Evolutionary conservation across 805 yeast genomes (phyloP).

Genomic region (Debaryomyces prosopidis): DNA sequence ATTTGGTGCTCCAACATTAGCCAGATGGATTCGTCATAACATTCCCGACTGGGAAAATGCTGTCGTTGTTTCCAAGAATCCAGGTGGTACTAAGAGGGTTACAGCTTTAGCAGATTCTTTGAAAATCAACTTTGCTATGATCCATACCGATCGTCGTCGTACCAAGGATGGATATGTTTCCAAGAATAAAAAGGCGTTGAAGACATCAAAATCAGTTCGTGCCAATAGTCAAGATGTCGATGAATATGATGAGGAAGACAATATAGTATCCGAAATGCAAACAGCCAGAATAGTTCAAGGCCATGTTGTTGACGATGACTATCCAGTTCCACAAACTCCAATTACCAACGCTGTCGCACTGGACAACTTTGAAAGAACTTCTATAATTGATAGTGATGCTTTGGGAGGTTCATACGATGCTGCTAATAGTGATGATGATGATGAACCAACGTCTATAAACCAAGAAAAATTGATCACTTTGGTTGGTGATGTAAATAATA

Average conservation of each 20-base stretch:
- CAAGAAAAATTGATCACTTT: slow-evolving; percentile 89
- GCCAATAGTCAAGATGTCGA: slow-evolving; percentile 31
- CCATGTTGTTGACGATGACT: slow-evolving; percentile 91
- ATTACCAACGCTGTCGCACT: slow-evolving; percentile 7
- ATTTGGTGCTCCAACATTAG: slow-evolving; percentile 94
- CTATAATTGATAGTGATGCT: slow-evolving; percentile 48
- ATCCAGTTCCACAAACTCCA: slow-evolving; percentile 26
- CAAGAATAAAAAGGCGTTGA: slow-evolving; percentile 43
- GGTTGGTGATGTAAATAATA: slow-evolving; percentile 92
- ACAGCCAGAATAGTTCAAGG: slow-evolving; percentile 96
- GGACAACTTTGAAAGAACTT: slow-evolving; percentile 9
- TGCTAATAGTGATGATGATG: slow-evolving; percentile 77
- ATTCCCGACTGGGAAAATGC: slow-evolving; percentile 83
- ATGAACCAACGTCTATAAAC: slow-evolving; percentile 60
- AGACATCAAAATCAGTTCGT: slow-evolving; percentile 14
- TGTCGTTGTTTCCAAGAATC: slow-evolving; percentile 97
- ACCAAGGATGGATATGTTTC: slow-evolving; percentile 59
- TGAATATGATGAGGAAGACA: slow-evolving; percentile 65
- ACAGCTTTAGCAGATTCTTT: slow-evolving; percentile 96
- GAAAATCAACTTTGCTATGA: slow-evolving; percentile 97
- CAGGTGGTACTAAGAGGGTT: slow-evolving; percentile 98
- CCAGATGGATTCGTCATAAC: slow-evolving; percentile 92
- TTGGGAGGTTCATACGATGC: slow-evolving; percentile 83
- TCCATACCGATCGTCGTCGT: slow-evolving; percentile 96
- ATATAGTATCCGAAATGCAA: slow-evolving; percentile 78